A percentile compares a stretch with the other conserved stretches of the same genome.
phyloP scores from a whole-genome alignment of 2,329 filamentous ascomycete genomes.

The Aspergillus thermomutatus region DNA sequence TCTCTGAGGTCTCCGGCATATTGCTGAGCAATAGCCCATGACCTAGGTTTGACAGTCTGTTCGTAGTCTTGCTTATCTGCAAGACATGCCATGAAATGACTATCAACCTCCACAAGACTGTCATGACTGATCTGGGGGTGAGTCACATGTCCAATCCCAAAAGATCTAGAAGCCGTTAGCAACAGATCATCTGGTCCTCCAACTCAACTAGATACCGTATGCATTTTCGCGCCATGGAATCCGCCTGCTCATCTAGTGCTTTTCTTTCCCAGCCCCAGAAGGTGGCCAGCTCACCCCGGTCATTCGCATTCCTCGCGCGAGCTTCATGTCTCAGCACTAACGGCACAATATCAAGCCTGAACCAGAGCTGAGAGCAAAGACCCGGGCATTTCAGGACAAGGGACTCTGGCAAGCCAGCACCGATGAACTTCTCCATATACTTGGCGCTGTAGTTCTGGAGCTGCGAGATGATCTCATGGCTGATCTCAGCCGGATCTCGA shows the following conservation, averaged over 20 bases:
- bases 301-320: background rate
- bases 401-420: slow-evolving; percentile 61
- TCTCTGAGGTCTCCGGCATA: slow-evolving; percentile 60
- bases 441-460: slow-evolving; percentile 58
- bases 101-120: slow-evolving; percentile 66
- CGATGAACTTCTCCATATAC: slow-evolving; percentile 68
- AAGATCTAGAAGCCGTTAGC: slow-evolving; percentile 48
- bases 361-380: slow-evolving; percentile 67
- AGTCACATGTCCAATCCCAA: slow-evolving; percentile 67
- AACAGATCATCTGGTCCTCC: background rate
- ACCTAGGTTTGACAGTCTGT: slow-evolving; percentile 54
- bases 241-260: slow-evolving; percentile 70
- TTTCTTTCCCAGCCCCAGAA: slow-evolving; percentile 47
- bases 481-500: slow-evolving; percentile 48
- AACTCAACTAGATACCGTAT: slow-evolving; percentile 50
- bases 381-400: slow-evolving; percentile 59
- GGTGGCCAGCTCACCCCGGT: slow-evolving; percentile 18
- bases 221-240: slow-evolving; percentile 73
- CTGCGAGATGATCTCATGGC: slow-evolving; percentile 55
- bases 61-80: slow-evolving; percentile 54
- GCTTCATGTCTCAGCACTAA: slow-evolving; percentile 50
- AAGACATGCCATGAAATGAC: slow-evolving; percentile 58
- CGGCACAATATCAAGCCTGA: slow-evolving; percentile 69
- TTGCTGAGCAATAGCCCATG: slow-evolving; percentile 61
- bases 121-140: slow-evolving; percentile 60